Evolutionary conservation across 78 protist species (phyloP), one percentile per base, ranked within the genome.

Genomic region (Dictyostelium capitatum): DNA sequence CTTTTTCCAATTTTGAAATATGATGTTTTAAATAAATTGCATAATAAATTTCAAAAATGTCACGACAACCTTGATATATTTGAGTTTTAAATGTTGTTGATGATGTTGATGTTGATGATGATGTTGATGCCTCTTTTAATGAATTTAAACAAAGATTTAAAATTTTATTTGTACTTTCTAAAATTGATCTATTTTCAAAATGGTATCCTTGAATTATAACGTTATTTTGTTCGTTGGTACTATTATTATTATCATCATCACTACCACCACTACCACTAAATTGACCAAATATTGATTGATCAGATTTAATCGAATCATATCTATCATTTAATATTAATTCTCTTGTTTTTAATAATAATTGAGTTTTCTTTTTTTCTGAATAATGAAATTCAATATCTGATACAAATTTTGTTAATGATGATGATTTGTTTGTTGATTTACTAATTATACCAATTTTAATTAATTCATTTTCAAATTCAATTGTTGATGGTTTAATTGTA

Each of bases 11-110:
- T 28, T 72, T 84, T 1, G 32, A 10, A 46, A 51, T 41, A 20
- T 84, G 92, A 59, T 74, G 50, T 28, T 74, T 72, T 15, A 67
- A 30, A 59, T 84, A 84, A 23, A 74, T 84, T 46, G 56, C 17
- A 47, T 65, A 48, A 59, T 51, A 84, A 2, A 84, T 25, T 47
- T 84, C 92, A 46, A 84, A 74, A 20, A 84, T 75, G 75, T 84
- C 92, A 59, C 92, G 74, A 53, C 83, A 43, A 73, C 75, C 82
- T 74, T 84, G 92, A 79, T 46, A 84, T 30, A 82, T 37, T n/a
- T 70, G 67, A 32, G 46, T 82, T 4, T 46, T 37, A 37, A 37
- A 37, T 37, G 43, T n/a, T n/a, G n/a, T n/a, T n/a, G n/a, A n/a
- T n/a, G n/a, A n/a, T n/a, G n/a, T n/a, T 81, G 70, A 74, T 11